These are phyloP conservation scores for Hymenoscyphus occultus DNA, from an alignment of 2,329 filamentous ascomycete genomes.

Conservation along the genomic window DNA sequence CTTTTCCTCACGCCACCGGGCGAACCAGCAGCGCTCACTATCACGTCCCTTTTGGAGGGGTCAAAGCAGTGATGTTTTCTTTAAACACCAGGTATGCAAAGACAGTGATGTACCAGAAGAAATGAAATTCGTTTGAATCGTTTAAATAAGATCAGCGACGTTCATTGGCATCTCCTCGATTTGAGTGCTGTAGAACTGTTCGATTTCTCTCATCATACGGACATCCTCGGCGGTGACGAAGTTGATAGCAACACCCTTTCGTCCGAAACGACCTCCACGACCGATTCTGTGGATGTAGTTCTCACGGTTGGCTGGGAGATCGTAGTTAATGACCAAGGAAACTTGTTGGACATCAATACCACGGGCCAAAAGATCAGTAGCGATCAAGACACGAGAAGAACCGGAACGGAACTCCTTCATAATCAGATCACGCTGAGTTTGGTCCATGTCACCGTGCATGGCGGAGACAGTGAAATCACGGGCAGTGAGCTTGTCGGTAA, in stretches of 20 bases:
- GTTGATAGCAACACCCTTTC: constrained; percentile 99
- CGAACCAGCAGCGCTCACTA: constrained; percentile 38
- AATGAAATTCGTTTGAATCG: constrained; percentile 13
- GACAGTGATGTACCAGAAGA: constrained; percentile 36
- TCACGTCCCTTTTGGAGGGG: constrained; percentile 34
- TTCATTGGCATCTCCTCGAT: constrained; percentile 99
- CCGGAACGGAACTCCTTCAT: constrained; percentile 99
- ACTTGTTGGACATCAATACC: constrained; percentile 99
- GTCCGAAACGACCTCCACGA: constrained; percentile 88
- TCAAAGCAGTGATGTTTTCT: constrained; percentile 25
- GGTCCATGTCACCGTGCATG: constrained; percentile 99
- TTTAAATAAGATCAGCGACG: constrained; percentile 72
- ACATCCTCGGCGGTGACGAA: constrained; percentile 99
- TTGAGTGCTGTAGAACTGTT: constrained; percentile 99
- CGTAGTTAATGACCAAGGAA: constrained; percentile 97
- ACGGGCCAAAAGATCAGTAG: constrained; percentile 95
- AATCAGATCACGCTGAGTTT: constrained; percentile 96
- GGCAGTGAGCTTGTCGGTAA: constrained; percentile 99
- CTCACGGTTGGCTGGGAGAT: constrained; percentile 95
- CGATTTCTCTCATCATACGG: constrained; percentile 99
- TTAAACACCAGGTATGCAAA: constrained; percentile 23
- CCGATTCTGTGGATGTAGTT: constrained; percentile 99
- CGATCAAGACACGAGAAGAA: constrained; percentile 93
- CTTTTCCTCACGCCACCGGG: constrained; percentile 35
- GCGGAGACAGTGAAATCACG: constrained; percentile 97